Evolutionary conservation across 176 grass and related monocot species (phyloP), one percentile per base, ranked within the genome.

Genomic region (Tillandsia leiboldiana): DNA sequence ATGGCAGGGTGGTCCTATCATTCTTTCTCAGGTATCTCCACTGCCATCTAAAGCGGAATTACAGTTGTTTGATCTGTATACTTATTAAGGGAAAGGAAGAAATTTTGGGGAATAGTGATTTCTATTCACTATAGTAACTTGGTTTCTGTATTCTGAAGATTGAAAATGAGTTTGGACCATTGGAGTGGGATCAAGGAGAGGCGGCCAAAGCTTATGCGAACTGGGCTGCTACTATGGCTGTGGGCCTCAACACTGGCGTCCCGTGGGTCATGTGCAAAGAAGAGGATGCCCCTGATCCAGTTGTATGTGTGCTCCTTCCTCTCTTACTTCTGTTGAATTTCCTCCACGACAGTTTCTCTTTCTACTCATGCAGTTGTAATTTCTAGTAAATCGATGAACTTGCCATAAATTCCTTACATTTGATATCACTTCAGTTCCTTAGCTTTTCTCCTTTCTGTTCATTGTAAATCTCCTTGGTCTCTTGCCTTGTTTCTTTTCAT

Each of bases 251-350:
- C 79, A 99, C 89, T 0, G 66, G 94, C 51, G 94, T 99, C 53
- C 94, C 94, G 67, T 99, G 94, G 94, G 67, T 99, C 77, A 99
- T 99, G 89, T 99, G 94, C 86, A 99, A 99, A 87, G 73, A 99
- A 81, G 94, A 99, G 17, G 89, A 99, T 54, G 94, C 94, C 47
- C 94, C 84, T 1, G 94, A 99, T 88, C 89, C 94, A 77, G 81
- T 93, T 80, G 94, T 99, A 93, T 71, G 78, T 79, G 1, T 2
- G 59, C 17, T 66, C 20, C 64, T 65, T 65, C 73, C 22, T 47
- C 53, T 6, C 33, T 42, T 42, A 42, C 33, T 79, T 69, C 75
- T 77, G 70, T 18, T 28, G 10, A n/a, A 53, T 67, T 75, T 1
- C 15, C 47, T 73, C 53, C 1, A 2, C 6, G 33, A 42, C 33